Percentiles rank a stretch among this genome's conserved stretches.
These are phyloP conservation scores for Leptographium procerum DNA, from an alignment of 2,329 filamentous ascomycete species.

Conservation along the genomic window DNA sequence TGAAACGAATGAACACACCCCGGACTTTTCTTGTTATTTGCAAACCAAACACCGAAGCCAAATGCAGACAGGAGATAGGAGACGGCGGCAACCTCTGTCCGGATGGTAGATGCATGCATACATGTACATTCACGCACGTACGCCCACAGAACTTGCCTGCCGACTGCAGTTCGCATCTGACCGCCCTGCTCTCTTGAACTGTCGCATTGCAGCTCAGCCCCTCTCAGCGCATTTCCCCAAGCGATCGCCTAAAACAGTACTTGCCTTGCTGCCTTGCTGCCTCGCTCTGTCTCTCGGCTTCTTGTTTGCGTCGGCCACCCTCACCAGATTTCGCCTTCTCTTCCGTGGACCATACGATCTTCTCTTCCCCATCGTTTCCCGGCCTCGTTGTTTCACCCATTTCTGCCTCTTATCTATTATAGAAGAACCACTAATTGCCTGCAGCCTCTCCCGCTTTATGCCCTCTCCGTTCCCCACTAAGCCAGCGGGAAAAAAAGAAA, in stretches of 20 bases:
- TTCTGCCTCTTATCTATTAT: neutral
- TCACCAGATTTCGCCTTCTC: neutral
- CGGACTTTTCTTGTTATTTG: neutral
- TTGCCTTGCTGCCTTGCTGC: neutral
- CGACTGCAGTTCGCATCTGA: neutral
- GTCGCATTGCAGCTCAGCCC: neutral
- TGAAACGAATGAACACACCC: neutral
- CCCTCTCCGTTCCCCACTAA: neutral
- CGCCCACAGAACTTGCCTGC: neutral
- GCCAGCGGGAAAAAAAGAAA: neutral
- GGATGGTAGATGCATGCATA: neutral
- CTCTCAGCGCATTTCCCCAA: neutral
- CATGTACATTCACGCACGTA: neutral
- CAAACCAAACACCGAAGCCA: neutral
- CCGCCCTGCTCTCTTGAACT: neutral
- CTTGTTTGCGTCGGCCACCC: neutral
- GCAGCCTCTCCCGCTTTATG: neutral
- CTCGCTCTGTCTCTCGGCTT: neutral
- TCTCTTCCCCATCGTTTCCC: neutral
- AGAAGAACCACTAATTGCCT: neutral
- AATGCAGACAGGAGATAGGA: neutral
- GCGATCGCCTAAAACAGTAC: neutral
- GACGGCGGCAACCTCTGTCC: neutral
- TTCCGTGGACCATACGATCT: neutral
- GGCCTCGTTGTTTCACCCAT: neutral